These are phyloP conservation scores for Leccinum longicurvipes DNA, from an alignment of 768 basidiomycete species.

Conservation along the genomic window DNA sequence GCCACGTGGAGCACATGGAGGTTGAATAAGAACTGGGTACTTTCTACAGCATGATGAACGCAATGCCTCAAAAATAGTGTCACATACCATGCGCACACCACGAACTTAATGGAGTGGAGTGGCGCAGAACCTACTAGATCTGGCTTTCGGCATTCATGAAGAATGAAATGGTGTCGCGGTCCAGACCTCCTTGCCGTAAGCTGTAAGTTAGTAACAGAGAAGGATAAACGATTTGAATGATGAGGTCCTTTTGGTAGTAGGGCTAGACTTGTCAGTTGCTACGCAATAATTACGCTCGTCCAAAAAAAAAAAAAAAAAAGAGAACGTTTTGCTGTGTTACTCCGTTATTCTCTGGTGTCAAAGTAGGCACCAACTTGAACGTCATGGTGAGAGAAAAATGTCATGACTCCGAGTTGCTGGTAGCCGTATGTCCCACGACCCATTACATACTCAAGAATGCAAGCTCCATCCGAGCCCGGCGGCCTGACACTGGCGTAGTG, in stretches of 20 bases:
- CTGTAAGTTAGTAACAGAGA: too few species aligned
- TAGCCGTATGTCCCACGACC: neutral
- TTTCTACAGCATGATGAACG: constrained; percentile 3
- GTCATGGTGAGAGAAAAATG: neutral
- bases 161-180: neutral
- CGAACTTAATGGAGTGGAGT: neutral
- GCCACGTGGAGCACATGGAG: neutral
- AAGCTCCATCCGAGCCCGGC: constrained; percentile 20
- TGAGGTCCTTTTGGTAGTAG: too few species aligned
- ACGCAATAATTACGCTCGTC: too few species aligned
- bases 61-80: constrained; percentile 1
- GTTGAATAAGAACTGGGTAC: neutral
- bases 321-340: neutral
- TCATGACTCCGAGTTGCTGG: too few species aligned
- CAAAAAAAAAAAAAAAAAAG: too few species aligned
- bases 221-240: too few species aligned
- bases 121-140: neutral
- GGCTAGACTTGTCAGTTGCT: too few species aligned
- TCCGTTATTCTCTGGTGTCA: too few species aligned
- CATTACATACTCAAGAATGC: neutral
- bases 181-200: neutral
- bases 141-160: neutral
- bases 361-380: too few species aligned
- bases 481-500: too few species aligned
- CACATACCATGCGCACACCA: constrained; percentile 12